Evolutionary conservation across 176 grass and related monocot species (phyloP), one percentile per base, ranked within the genome.

Genomic region (Melocanna baccifera): DNA sequence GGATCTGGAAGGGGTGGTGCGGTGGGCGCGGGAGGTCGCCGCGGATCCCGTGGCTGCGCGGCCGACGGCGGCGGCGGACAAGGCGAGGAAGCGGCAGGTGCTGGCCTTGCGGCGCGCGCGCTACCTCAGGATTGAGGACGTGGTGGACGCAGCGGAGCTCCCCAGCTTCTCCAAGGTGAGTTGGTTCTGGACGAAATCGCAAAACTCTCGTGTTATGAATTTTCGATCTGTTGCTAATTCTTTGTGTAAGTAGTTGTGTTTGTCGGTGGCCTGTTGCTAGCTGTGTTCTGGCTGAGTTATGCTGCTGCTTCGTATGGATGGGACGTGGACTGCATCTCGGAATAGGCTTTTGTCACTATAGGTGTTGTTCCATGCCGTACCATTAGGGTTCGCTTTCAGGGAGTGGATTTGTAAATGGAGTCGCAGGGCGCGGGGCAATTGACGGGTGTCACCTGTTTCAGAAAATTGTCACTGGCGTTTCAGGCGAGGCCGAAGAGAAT

Each of bases 141-240:
- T 94, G 9, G 71, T 32, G 19, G 41, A 93, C 83, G 68, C 73
- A 7, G 81, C 75, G 19, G 88, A 93, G 68, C 87, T 96, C 66
- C 91, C 94, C 23, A 88, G 78, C 81, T 94, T 92, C 76, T 68
- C 63, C 45, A 74, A 79, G 87, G 94, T 97, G 78, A 85, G 73
- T 52, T 50, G 12, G 29, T 67, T 72, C 48, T 50, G 6, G 67
- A 78, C 45, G 2, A 81, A 56, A 15, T 42, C 9, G 39, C 61
- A 71, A 74, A 86, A 62, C 75, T 40, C 84, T 86, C n/a, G 16
- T 83, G 69, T 45, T 42, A 23, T 61, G 29, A 61, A 41, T 52
- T 81, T 58, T 25, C 34, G 67, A 63, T 88, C 58, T 84, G 71
- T 62, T 79, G 39, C 18, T 62, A 57, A 69, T 80, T 75, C 22